Percentiles rank a stretch among this genome's conserved stretches.
These are phyloP conservation scores for Tripidium arundinaceum DNA, from an alignment of 202 grass and related monocot species.

Conservation along the genomic window DNA sequence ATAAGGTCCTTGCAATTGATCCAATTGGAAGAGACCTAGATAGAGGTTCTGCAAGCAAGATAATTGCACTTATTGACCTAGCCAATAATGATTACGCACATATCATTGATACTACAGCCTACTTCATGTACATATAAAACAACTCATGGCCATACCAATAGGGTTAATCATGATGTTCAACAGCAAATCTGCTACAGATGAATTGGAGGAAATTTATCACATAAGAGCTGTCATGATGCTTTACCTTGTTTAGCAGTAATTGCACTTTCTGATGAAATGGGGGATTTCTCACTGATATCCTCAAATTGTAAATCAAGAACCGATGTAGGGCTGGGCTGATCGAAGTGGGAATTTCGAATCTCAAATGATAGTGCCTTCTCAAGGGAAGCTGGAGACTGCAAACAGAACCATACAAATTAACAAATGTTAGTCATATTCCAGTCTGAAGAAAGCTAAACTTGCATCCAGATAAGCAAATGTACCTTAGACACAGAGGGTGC, in stretches of 20 bases:
- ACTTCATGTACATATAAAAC: slow-evolving; percentile 9
- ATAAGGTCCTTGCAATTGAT: slow-evolving; percentile 73
- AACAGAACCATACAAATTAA: slow-evolving; percentile 41
- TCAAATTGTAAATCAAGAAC: slow-evolving; percentile 62
- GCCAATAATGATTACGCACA: slow-evolving; percentile 15
- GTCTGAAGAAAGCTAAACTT: slow-evolving; percentile 14
- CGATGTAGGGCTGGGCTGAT: slow-evolving; percentile 77
- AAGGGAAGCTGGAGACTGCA: slow-evolving; percentile 41
- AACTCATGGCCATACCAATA: slow-evolving; percentile 1
- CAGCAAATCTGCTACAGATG: slow-evolving; percentile 5
- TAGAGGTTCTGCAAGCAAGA: slow-evolving; percentile 61
- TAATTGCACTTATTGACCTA: slow-evolving; percentile 21
- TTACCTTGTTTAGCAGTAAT: slow-evolving; percentile 60
- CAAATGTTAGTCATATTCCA: slow-evolving; percentile 1
- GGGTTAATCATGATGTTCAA: slow-evolving; percentile 21
- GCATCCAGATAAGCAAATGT: slow-evolving; percentile 16
- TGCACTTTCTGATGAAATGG: slow-evolving; percentile 41
- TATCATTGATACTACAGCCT: slow-evolving; percentile 20
- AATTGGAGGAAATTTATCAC: background rate
- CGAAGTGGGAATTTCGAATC: slow-evolving; percentile 41
- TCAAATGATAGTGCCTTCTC: slow-evolving; percentile 51
- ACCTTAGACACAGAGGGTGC: slow-evolving; percentile 37
- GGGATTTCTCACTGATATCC: slow-evolving; percentile 42
- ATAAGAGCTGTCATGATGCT: background rate
- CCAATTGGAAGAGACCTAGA: slow-evolving; percentile 75